These are phyloP conservation scores for Phytophthora vignae DNA, from an alignment of 352 stramenopile species.

Conservation along the genomic window DNA sequence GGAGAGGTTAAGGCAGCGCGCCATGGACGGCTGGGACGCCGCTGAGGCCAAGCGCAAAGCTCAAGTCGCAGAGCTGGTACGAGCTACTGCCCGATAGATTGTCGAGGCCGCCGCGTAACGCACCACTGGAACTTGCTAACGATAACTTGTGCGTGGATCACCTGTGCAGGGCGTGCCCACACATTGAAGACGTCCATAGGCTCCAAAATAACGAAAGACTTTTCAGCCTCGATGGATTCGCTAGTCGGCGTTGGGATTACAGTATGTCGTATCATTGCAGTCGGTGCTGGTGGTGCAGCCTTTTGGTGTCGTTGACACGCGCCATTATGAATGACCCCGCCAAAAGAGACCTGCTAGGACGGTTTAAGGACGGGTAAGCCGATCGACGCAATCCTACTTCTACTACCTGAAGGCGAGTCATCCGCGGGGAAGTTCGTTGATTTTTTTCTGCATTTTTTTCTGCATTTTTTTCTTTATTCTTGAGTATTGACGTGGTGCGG, in stretches of 20 bases:
- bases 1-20: conserved; percentile 51
- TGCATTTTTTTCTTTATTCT: conserved; percentile 31
- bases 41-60: conserved; percentile 50
- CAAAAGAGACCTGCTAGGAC: no score
- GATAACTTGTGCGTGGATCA: conserved; percentile 7
- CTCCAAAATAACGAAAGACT: neutral
- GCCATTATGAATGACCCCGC: neutral
- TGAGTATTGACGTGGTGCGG: conserved; percentile 7
- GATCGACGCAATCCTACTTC: neutral
- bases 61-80: conserved; percentile 49
- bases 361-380: neutral
- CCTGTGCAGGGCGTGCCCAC: conserved; percentile 18
- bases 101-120: neutral
- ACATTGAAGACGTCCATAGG: conserved; percentile 8
- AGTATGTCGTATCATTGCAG: neutral
- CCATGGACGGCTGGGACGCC: conserved; percentile 65
- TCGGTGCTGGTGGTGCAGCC: neutral
- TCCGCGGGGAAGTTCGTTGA: conserved; percentile 23
- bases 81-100: no score
- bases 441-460: conserved; percentile 28
- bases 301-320: conserved; percentile 2
- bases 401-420: neutral
- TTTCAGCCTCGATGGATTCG: conserved; percentile 4
- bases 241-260: conserved; percentile 4
- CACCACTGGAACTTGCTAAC: neutral